Evolutionary conservation across 2,329 filamentous ascomycete genomes (phyloP).

Genomic region (Aspergillus fischeri): DNA sequence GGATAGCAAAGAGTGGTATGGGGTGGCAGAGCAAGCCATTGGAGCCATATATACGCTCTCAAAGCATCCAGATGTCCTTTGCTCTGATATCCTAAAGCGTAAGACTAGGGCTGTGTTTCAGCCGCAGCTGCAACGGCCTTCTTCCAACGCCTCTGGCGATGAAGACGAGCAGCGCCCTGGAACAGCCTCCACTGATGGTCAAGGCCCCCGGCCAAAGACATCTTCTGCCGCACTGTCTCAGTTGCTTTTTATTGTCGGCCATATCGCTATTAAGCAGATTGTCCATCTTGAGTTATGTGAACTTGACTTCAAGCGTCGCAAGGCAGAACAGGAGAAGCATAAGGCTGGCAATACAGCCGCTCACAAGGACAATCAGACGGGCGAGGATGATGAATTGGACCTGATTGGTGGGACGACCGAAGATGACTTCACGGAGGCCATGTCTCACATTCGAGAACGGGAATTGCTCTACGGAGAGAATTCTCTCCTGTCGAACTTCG

Average conservation of each 20-base stretch:
- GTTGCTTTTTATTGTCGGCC: slow-evolving; percentile 88
- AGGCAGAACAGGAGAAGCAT: slow-evolving; percentile 53
- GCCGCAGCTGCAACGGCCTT: slow-evolving; percentile 34
- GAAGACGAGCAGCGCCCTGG: slow-evolving; percentile 32
- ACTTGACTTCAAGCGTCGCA: slow-evolving; percentile 93
- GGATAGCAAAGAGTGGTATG: slow-evolving; percentile 90
- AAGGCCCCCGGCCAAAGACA: slow-evolving; percentile 57
- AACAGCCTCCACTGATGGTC: slow-evolving; percentile 31
- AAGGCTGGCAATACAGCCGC: slow-evolving; percentile 41
- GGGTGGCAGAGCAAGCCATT: slow-evolving; percentile 92
- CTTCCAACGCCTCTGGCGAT: slow-evolving; percentile 23
- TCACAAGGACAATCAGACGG: slow-evolving; percentile 51
- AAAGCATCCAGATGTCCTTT: slow-evolving; percentile 89
- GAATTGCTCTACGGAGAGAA: slow-evolving; percentile 78
- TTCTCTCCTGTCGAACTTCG: slow-evolving; percentile 84
- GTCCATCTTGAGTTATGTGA: slow-evolving; percentile 97
- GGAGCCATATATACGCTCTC: slow-evolving; percentile 91
- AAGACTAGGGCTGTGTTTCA: slow-evolving; percentile 80
- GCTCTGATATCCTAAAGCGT: slow-evolving; percentile 81
- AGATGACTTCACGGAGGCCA: slow-evolving; percentile 85
- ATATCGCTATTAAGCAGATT: slow-evolving; percentile 97
- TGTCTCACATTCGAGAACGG: slow-evolving; percentile 77
- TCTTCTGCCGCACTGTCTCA: slow-evolving; percentile 74
- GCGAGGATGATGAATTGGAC: slow-evolving; percentile 84
- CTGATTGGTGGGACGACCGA: slow-evolving; percentile 95